Base-by-base conservation (phyloP, 2,329 filamentous ascomycete genomes). In the Fusarium euwallaceae region DNA sequence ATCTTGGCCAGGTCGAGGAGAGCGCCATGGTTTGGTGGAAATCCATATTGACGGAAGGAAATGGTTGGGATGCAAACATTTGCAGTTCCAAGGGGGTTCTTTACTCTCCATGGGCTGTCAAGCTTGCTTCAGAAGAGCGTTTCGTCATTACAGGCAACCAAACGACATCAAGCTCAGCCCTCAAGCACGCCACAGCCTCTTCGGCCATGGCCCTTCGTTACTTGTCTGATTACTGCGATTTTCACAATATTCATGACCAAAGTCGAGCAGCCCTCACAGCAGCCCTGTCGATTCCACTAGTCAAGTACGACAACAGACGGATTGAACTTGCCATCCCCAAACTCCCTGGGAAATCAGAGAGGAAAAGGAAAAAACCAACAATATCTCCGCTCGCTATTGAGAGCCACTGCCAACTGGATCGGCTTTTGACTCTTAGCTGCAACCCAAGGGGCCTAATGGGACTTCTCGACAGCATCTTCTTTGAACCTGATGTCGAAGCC, bases 101-200 rank as follows among this genome's bases (percentile, higher is more conserved):
- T 2, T 8, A 22, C 0, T 56, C 53, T 11, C 53, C 29, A 0
- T 56, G 53, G 53, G 9, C 12, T 14, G 20, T 32, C 10, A 36
- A 36, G 10, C 29, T 36, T 2, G 29, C 3, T 10, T 56, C 29
- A 10, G 29, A 56, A 22, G 12, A 16, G 3, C 2, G 2, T 6
- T 36, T 56, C n/a, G 12, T 24, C 29, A 3, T 56, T 32, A 1
- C n/a, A 2, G 2, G 4, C 17, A 56, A 16, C 1, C 4, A 11
- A 0, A 10, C 6, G 3, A 3, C 10, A 8, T 9, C 53, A 20
- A 34, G 2, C 6, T 34, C 29, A 16, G 2, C n/a, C 11, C 12
- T 14, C 4, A 6, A 36, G 0, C 17, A 34, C 0, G 1, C n/a
- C 4, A 2, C 11, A 20, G 17, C 3, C 12, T 32, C n/a, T 20